Evolutionary conservation across 441 rosid species (phyloP), one percentile per base, ranked within the genome.

Genomic region (Eugenia klotzschiana): DNA sequence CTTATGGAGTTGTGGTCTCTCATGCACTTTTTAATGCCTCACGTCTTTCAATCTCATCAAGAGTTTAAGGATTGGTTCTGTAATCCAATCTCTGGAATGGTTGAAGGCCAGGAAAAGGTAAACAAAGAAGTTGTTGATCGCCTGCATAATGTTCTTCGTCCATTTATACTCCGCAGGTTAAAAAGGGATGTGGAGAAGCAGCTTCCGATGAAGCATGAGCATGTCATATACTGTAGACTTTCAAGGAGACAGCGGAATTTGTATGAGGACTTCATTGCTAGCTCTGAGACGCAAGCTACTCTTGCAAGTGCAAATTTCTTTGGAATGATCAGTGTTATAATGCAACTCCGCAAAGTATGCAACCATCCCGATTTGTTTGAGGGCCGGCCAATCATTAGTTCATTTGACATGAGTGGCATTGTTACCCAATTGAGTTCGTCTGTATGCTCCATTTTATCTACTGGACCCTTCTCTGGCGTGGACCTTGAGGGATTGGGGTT

Each of bases 1-100:
- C 98, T 98, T 84, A 98, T 98, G 99, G 99, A 98, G 87, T 90
- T 98, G 82, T 98, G 99, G 99, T 98, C 99, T 79, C 89, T 98
- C 37, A 98, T 96, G 99, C 99, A 98, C 93, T 98, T 98, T 89
- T 91, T 98, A 90, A 98, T 98, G 99, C 99, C 99, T 54, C 99
- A 98, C 83, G 81, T 98, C 55, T 98, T 98, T 91, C 99, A 98
- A 89, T 98, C 99, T 88, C 99, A 98, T 91, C 99, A 98, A 89
- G 99, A 98, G 91, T 98, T 98, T 88, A 98, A 94, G 92, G 99
- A 98, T 86, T 98, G 99, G 99, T 98, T 98, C 87, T 87, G 98
- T 86, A 98, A 96, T 89, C 99, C 99, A 27, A 98, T 98, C 90
- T 89, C 99, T 41, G 99, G 99, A 84, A 98, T 98, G 99, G 98